Conservation (phyloP, 2,329 filamentous ascomycete genomes). For the Aspergillus oerlinghausenensis region DNA sequence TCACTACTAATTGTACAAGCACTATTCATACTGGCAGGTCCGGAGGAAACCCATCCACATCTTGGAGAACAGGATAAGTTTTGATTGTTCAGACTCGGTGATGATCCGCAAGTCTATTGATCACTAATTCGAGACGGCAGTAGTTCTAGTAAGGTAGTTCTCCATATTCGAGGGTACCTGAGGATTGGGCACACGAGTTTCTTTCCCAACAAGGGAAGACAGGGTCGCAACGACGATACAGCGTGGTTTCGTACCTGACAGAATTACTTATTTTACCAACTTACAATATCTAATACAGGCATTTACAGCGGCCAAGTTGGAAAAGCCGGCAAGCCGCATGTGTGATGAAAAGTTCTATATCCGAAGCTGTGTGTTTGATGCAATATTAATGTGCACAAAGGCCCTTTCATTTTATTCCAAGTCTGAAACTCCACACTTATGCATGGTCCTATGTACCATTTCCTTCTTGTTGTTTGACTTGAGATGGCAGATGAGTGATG, state of each 20-base stretch:
- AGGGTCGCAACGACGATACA: not conserved
- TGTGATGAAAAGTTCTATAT: slow-evolving; percentile 14
- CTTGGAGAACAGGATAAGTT: not conserved
- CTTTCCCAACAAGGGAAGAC: slow-evolving; percentile 2
- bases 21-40: not conserved
- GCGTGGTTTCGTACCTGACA: not conserved
- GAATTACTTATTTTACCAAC: not conserved
- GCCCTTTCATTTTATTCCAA: not conserved
- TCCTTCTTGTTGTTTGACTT: not conserved
- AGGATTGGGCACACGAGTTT: slow-evolving; percentile 13
- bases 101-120: slow-evolving; percentile 12
- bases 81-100: slow-evolving; percentile 1
- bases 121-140: not conserved
- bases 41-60: not conserved
- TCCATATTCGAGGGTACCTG: not conserved
- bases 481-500: too few relatives aligned
- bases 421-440: not conserved
- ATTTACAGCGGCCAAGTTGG: not conserved
- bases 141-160: not conserved
- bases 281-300: not conserved
- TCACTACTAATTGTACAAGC: not conserved
- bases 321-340: slow-evolving; percentile 13
- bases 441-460: not conserved
- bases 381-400: not conserved
- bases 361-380: slow-evolving; percentile 7